Evolutionary conservation across 129 eudicot species (phyloP).

Genomic region (Lactuca saligna): DNA sequence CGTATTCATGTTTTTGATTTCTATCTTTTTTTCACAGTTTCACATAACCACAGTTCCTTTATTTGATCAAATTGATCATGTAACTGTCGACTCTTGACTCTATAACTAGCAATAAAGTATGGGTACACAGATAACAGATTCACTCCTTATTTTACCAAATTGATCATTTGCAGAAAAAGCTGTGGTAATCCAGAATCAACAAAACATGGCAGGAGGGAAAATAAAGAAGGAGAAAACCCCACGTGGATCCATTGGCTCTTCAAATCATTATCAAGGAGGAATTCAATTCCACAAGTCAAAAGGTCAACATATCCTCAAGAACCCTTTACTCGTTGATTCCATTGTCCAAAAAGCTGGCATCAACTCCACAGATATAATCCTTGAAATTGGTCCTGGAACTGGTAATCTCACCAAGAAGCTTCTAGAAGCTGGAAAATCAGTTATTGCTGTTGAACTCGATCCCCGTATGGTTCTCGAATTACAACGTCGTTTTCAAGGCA

Average conservation of each 20-base stretch:
- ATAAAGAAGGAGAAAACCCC: slow-evolving; percentile 59
- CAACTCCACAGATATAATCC: slow-evolving; percentile 67
- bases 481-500: slow-evolving; percentile 89
- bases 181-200: background rate
- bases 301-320: slow-evolving; percentile 90
- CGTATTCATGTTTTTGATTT: too few species aligned
- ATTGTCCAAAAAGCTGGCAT: slow-evolving; percentile 91
- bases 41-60: too few species aligned
- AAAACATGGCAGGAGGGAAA: slow-evolving; percentile 91
- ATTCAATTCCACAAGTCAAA: slow-evolving; percentile 89
- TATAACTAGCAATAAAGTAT: too few species aligned
- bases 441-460: slow-evolving; percentile 90
- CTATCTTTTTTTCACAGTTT: too few species aligned
- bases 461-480: slow-evolving; percentile 96
- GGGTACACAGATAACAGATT: too few species aligned
- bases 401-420: slow-evolving; percentile 96
- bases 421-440: slow-evolving; percentile 88
- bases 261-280: slow-evolving; percentile 86
- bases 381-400: slow-evolving; percentile 98
- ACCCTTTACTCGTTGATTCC: slow-evolving; percentile 72
- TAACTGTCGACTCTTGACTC: too few species aligned
- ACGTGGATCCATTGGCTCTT: slow-evolving; percentile 38
- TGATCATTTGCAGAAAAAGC: background rate
- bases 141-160: too few species aligned
- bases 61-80: too few species aligned